Percentiles rank a stretch among this genome's conserved stretches.
phyloP scores from a whole-genome alignment of 2,329 filamentous ascomycete species.

The Paraphoma sp. region DNA sequence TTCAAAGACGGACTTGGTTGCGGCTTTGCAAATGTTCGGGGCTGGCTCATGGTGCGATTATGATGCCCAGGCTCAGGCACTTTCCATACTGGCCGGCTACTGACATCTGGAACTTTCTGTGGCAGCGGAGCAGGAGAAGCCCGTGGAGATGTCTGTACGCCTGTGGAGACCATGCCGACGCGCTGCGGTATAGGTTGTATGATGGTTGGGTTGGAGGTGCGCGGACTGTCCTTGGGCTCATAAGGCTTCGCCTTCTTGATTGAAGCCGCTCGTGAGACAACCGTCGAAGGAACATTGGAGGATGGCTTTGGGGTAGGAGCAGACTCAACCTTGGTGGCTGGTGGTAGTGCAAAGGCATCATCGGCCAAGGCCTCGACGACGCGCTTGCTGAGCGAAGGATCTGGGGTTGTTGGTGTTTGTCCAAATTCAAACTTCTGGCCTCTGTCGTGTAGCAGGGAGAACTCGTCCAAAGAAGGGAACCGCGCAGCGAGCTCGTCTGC shows the following conservation, averaged over 20 bases:
- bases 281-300: constrained; percentile 38
- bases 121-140: constrained; percentile 40
- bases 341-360: constrained; percentile 73
- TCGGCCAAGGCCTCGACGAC: constrained; percentile 82
- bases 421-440: constrained; percentile 84
- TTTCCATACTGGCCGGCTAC: constrained; percentile 59
- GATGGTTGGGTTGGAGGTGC: constrained; percentile 35
- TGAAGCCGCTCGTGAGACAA: constrained; percentile 41
- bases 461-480: constrained; percentile 93
- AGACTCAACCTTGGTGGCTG: constrained; percentile 33
- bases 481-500: constrained; percentile 82
- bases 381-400: constrained; percentile 64
- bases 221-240: constrained; percentile 30
- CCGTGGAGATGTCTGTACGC: constrained; percentile 78
- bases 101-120: constrained; percentile 49
- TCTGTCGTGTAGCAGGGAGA: constrained; percentile 85
- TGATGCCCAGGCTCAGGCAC: constrained; percentile 56
- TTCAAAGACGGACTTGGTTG: constrained; percentile 46
- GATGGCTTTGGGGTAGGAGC: constrained; percentile 37
- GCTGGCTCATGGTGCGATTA: constrained; percentile 57
- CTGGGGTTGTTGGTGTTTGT: constrained; percentile 48
- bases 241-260: constrained; percentile 36
- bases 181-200: constrained; percentile 57
- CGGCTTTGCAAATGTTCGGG: constrained; percentile 51
- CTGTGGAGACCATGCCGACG: constrained; percentile 69